A percentile compares a stretch with the other conserved stretches of the same genome.
These are phyloP conservation scores for Ramaria sp. DNA, from an alignment of 768 basidiomycete genomes.

Conservation along the genomic window DNA sequence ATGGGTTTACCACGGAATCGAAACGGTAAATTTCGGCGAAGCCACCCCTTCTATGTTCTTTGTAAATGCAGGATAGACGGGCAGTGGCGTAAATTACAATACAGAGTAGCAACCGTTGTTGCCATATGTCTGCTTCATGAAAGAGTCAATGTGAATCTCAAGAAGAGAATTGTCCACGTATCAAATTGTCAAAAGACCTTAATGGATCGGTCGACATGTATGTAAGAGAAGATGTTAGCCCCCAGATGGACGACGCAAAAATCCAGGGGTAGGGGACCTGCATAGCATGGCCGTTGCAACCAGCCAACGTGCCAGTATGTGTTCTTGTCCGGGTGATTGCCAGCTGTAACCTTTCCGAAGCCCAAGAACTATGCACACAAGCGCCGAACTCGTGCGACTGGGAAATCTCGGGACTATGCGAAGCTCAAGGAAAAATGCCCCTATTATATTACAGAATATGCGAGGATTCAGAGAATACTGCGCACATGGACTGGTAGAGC, in stretches of 20 bases:
- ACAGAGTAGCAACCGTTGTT: neutral
- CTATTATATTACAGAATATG: no score
- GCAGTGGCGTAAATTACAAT: neutral
- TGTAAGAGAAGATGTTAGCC: no score
- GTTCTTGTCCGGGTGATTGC: neutral
- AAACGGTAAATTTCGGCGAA: neutral
- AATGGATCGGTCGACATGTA: no score
- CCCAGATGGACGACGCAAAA: neutral
- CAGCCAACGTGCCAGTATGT: neutral
- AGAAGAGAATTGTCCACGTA: no score
- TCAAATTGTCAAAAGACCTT: no score
- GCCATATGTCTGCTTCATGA: neutral
- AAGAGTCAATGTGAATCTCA: no score
- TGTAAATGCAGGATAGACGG: neutral
- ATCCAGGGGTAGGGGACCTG: neutral
- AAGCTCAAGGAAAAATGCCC: neutral
- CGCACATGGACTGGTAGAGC: no score
- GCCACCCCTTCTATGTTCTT: neutral
- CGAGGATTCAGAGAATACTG: no score
- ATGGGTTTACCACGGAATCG: neutral
- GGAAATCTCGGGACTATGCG: neutral
- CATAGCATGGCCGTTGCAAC: neutral
- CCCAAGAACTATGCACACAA: neutral
- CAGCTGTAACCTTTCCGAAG: neutral
- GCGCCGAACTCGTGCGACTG: neutral